Evolutionary conservation across 1,284 basidiomycete species (phyloP).

Genomic region (Ceratorhiza oryzae-sativae): DNA sequence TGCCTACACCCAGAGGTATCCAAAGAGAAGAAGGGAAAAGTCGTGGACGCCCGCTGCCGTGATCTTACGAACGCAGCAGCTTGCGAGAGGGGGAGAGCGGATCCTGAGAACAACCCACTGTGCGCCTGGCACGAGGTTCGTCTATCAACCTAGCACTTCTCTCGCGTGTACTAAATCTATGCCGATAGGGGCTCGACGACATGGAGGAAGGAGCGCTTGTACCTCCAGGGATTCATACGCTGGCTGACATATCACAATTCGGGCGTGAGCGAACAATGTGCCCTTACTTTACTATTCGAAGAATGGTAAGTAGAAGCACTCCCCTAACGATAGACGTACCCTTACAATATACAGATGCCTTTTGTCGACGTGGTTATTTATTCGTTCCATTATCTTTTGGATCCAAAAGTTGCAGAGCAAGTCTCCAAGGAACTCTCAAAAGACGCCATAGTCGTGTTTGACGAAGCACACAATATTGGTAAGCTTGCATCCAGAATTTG

Average conservation of each 20-base stretch:
- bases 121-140: conserved; percentile 96
- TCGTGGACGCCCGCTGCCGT: conserved; percentile 95
- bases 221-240: conserved; percentile 89
- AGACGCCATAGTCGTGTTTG: conserved; percentile 98
- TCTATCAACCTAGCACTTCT: not conserved
- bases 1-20: conserved; percentile 96
- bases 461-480: conserved; percentile 99
- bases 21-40: conserved; percentile 97
- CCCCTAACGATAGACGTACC: not conserved
- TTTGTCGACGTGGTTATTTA: conserved; percentile 98
- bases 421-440: conserved; percentile 98
- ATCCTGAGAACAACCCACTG: conserved; percentile 91
- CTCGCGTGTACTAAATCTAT: conserved; percentile 3
- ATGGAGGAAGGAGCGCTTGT: conserved; percentile 86
- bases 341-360: conserved; percentile 70
- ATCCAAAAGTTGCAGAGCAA: conserved; percentile 99
- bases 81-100: conserved; percentile 83
- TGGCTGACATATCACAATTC: conserved; percentile 92
- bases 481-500: not conserved
- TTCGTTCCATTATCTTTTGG: conserved; percentile 98
- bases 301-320: conserved; percentile 74
- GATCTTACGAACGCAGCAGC: conserved; percentile 90
- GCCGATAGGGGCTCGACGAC: conserved; percentile 69
- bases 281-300: conserved; percentile 95
- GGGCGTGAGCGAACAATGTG: conserved; percentile 88